Evolutionary conservation across 805 yeast species (phyloP).

Genomic region (Candida orba): DNA sequence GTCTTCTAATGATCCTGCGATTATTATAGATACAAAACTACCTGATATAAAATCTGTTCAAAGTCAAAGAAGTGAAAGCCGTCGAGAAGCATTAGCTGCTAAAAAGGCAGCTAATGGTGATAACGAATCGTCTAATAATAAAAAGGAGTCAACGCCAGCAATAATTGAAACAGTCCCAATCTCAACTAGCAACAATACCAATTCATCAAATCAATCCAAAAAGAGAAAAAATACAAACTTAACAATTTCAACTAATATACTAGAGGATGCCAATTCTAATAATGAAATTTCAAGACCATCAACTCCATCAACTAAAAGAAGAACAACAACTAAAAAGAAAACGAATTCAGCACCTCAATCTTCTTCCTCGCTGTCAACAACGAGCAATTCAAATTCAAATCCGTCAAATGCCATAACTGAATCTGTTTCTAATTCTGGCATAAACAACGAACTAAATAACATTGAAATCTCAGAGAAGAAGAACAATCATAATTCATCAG

Average conservation of each 20-base stretch:
- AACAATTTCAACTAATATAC: constrained; percentile 2
- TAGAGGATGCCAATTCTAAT: background rate
- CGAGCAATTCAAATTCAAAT: background rate
- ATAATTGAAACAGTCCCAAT: too few relatives aligned
- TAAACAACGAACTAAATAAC: constrained; percentile 9
- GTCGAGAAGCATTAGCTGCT: constrained; percentile 92
- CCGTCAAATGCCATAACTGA: background rate
- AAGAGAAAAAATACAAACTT: constrained; percentile 5
- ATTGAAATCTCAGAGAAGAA: constrained; percentile 12
- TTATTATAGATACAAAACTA: constrained; percentile 50
- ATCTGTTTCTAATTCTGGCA: constrained; percentile 2
- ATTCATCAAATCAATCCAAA: too few relatives aligned
- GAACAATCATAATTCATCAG: constrained; percentile 14
- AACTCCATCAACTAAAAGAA: constrained; percentile 9
- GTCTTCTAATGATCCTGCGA: constrained; percentile 85
- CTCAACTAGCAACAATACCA: too few relatives aligned
- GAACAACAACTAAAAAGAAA: constrained; percentile 8
- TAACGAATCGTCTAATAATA: constrained; percentile 8
- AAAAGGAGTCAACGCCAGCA: constrained; percentile 17
- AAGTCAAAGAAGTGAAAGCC: constrained; percentile 70
- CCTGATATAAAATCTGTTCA: constrained; percentile 57
- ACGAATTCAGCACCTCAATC: constrained; percentile 3
- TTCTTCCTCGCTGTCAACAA: background rate
- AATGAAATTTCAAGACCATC: constrained; percentile 7
- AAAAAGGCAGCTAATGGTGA: constrained; percentile 49